Base-by-base conservation (phyloP, 2,329 filamentous ascomycete species). In the Trichothecium sympodiale region DNA sequence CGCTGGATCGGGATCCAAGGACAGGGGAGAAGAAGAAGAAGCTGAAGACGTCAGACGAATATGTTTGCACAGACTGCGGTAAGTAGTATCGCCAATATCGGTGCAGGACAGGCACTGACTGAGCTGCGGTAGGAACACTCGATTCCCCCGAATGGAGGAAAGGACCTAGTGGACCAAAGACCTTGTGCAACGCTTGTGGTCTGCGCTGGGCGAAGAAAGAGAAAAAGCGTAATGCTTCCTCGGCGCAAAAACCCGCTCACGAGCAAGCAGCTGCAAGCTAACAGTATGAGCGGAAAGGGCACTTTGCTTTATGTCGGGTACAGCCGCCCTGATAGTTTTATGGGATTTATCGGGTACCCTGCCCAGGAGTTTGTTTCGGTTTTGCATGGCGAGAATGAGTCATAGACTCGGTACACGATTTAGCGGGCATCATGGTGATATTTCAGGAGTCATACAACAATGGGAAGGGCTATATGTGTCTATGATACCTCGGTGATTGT, bases 71-170 rank as follows among this genome's bases (percentile, higher is more conserved):
- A 2, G 89, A 95, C 56, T 96, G 89, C 60, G 88, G 89, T 66
- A 62, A 44, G 71, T 63, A 25, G 6, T 10, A 6, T 10, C 6
- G 6, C 20, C 20, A 10, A 25, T 25, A 25, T 37, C 8, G 12
- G 26, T 8, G 16, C 8, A n/a, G 5, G 8, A 20, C 33, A 39
- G 8, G 13, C 41, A 32, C 43, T 17, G 9, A 12, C 16, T 18
- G 17, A 7, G 8, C 17, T 33, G 29, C 25, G 39, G 13, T 41
- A 80, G 75, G 74, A 25, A 95, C 86, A 1, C 69, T 93, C 29
- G 88, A 95, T 52, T 94, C 85, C 13, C 89, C 89, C 0, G 89
- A 96, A 64, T 96, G 89, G 89, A 73, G 89, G 42, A 95, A 94
- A 57, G 89, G 89, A 0, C 89, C 89, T 0, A 85, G 76, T 43